Base-by-base conservation (phyloP, 2,329 filamentous ascomycete species). In the Diaporthe citriasiana region DNA sequence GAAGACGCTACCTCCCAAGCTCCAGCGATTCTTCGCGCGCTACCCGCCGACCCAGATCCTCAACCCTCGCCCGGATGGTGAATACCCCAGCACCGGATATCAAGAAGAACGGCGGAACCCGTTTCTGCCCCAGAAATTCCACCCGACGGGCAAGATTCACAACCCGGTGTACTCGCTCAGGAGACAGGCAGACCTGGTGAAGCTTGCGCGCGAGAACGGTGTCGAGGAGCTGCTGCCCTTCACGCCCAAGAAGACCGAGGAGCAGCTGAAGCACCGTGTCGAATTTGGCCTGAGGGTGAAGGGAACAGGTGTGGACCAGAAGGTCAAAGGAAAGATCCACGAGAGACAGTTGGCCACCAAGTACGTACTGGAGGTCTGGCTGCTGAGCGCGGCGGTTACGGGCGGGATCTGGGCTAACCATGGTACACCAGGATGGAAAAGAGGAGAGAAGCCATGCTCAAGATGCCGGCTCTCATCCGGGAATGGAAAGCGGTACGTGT, bases 261-360 rank as follows among this genome's bases (percentile, higher is more conserved):
- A 90, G 81, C 91, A 88, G 82, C 89, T 95, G 80, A 88, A 90
- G 79, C 90, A 91, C 82, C 87, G 94, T 73, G 90, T 95, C 74
- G 93, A 97, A 86, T 89, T 93, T 77, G 96, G 95, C 66, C 82
- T 98, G 83, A 89, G 92, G 76, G 93, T 98, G 74, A 96, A 95
- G 90, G 96, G 96, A 79, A 98, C 96, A 1, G 96, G 97, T 88
- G 92, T 95, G 78, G 96, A 95, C 73, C 92, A 98, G 85, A 92
- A 89, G 84, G 96, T 98, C 83, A 99, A 98, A 93, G 97, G 97
- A 83, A 96, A 98, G 85, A 89, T 91, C 79, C 94, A 95, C 91
- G 97, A 99, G 88, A 91, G 97, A 82, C 93, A 93, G 80, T 87
- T 98, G 86, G 92, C 94, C 85, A 88, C 89, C 76, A 91, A 92